Evolutionary conservation across 1,139 yeast genomes (phyloP).

Genomic region (Diutina pseudorugosa): DNA sequence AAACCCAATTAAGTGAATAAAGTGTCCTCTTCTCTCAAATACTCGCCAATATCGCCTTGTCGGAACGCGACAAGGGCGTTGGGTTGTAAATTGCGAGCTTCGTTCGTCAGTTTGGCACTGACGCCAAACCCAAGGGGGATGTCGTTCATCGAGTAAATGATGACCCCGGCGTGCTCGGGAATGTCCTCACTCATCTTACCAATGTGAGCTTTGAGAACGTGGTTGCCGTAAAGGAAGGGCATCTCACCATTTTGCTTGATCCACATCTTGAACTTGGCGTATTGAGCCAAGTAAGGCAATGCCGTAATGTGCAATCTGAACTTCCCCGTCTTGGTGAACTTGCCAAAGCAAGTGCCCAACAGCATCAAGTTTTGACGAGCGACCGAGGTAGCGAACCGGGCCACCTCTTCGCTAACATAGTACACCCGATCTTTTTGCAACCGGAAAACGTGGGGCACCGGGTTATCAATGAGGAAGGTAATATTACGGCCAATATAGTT

Average conservation of each 20-base stretch:
- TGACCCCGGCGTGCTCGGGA: constrained; percentile 95
- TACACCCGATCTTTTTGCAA: constrained; percentile 93
- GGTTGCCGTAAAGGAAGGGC: constrained; percentile 96
- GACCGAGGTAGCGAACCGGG: constrained; percentile 81
- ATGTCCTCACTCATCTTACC: constrained; percentile 96
- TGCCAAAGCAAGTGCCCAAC: constrained; percentile 86
- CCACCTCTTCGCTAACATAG: constrained; percentile 74
- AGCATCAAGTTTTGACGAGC: constrained; percentile 88
- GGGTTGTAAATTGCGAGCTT: constrained; percentile 79
- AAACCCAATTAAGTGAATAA: constrained; percentile 47
- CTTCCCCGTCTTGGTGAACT: constrained; percentile 95
- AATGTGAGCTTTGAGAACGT: constrained; percentile 89
- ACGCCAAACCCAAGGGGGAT: constrained; percentile 94
- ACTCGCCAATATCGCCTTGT: constrained; percentile 97
- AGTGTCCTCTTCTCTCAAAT: constrained; percentile 95
- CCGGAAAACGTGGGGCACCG: constrained; percentile 89
- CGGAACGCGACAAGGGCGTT: constrained; percentile 91
- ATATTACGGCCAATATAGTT: constrained; percentile 94
- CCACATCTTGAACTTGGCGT: constrained; percentile 93
- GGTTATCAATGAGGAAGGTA: constrained; percentile 74
- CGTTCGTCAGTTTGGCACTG: constrained; percentile 84
- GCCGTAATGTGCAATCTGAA: constrained; percentile 93
- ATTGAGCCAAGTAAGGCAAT: constrained; percentile 66
- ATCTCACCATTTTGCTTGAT: constrained; percentile 95
- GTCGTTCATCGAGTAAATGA: constrained; percentile 85